Conservation (phyloP, 306 rosid species). For the Vigna hirtella region DNA sequence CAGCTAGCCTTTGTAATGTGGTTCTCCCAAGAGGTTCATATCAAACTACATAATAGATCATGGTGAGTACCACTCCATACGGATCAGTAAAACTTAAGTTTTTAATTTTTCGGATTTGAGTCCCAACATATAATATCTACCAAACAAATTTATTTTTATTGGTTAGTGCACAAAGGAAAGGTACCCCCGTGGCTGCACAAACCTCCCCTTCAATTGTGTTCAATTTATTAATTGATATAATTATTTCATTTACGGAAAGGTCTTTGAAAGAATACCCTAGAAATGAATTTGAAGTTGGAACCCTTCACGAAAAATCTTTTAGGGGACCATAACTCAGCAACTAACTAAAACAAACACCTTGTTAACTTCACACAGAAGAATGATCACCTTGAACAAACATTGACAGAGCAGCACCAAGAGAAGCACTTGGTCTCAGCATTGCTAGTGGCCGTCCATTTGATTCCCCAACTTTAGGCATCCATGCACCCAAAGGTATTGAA, state of each 20-base stretch:
- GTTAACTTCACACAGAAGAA: constrained; percentile 45
- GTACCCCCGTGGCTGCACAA: background rate
- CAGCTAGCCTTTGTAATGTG: background rate
- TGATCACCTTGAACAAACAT: constrained; percentile 78
- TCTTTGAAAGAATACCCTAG: constrained; percentile 22
- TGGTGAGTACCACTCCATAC: background rate
- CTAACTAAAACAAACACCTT: constrained; percentile 33
- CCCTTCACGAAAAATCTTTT: constrained; percentile 2
- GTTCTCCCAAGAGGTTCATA: background rate
- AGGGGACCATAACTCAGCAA: constrained; percentile 6
- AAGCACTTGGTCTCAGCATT: constrained; percentile 75
- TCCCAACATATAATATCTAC: constrained; percentile 6
- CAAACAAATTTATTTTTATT: constrained; percentile 29
- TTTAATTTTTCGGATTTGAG: constrained; percentile 28
- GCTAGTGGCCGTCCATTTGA: constrained; percentile 69
- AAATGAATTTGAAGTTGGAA: constrained; percentile 5
- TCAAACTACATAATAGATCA: constrained; percentile 7
- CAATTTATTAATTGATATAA: constrained; percentile 16
- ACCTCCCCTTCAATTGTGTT: constrained; percentile 15
- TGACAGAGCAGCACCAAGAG: constrained; percentile 70
- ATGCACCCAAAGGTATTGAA: constrained; percentile 76
- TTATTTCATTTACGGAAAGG: constrained; percentile 3
- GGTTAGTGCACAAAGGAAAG: constrained; percentile 9
- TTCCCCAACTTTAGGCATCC: constrained; percentile 87
- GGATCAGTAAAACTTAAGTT: background rate